phyloP scores from a whole-genome alignment of 352 stramenopile genomes.

The Phytophthora rubi region DNA sequence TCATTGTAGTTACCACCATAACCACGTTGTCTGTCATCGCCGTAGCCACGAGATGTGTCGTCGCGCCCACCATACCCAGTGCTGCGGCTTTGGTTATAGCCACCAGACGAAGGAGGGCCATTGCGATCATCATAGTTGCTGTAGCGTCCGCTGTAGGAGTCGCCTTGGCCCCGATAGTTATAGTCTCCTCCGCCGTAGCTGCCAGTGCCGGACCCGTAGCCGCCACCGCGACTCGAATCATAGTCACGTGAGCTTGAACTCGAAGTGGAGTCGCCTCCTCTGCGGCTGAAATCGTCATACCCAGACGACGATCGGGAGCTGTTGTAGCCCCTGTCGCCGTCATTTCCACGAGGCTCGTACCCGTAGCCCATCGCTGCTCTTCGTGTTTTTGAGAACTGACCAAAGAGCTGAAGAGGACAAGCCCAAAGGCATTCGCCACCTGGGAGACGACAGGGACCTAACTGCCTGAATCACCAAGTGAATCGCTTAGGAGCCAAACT shows the following conservation, averaged over 20 bases:
- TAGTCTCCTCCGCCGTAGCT: conserved; percentile 7
- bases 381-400: neutral
- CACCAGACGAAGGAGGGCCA: neutral
- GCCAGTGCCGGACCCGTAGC: neutral
- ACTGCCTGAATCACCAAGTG: neutral
- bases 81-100: conserved; percentile 1
- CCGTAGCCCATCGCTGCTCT: conserved; percentile 12
- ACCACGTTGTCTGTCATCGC: neutral
- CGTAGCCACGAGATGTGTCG: neutral
- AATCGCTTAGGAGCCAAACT: neutral
- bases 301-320: conserved; percentile 14
- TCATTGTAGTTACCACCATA: neutral
- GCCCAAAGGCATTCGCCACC: neutral
- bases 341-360: conserved; percentile 11
- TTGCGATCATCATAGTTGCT: conserved; percentile 1
- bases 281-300: conserved; percentile 6
- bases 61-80: conserved; percentile 2
- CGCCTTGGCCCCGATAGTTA: conserved; percentile 16
- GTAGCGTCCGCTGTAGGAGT: conserved; percentile 10
- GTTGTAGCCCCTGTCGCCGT: neutral
- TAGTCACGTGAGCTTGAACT: conserved; percentile 14
- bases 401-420: neutral
- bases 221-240: neutral
- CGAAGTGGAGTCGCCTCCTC: conserved; percentile 2
- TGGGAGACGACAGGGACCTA: neutral